A percentile compares a stretch with the other conserved stretches of the same genome.
Conservation (phyloP, 2,329 filamentous ascomycete species). For the Sarocladium kiliense region DNA sequence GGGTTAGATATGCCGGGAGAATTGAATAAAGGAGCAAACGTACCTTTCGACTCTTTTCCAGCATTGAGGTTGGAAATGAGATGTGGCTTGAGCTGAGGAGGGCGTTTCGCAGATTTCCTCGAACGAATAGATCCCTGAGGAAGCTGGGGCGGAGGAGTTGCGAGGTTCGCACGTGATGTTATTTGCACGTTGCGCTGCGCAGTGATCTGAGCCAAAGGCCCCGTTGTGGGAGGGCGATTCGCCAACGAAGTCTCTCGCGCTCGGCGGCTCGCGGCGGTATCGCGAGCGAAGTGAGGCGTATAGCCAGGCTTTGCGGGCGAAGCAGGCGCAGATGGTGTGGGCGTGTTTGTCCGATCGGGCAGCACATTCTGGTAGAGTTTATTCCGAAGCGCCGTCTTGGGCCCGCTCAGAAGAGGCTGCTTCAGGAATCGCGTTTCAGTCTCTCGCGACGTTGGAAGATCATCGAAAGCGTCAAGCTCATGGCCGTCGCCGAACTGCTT, state of each 20-base stretch:
- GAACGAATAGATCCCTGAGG: slow-evolving; percentile 37
- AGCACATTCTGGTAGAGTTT: slow-evolving; percentile 49
- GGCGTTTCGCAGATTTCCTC: slow-evolving; percentile 52
- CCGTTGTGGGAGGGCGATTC: slow-evolving; percentile 50
- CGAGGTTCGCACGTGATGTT: slow-evolving; percentile 43
- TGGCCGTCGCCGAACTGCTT: slow-evolving; percentile 79
- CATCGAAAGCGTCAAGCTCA: slow-evolving; percentile 90
- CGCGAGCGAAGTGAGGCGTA: slow-evolving; percentile 58
- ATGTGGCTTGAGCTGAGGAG: slow-evolving; percentile 71
- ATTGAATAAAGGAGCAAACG: slow-evolving; percentile 30
- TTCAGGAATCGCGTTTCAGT: slow-evolving; percentile 80
- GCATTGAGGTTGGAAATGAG: slow-evolving; percentile 80
- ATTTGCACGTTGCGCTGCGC: slow-evolving; percentile 51
- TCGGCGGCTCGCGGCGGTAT: slow-evolving; percentile 61
- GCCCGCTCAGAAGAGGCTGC: slow-evolving; percentile 65
- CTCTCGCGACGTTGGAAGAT: slow-evolving; percentile 81
- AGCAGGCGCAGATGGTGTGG: slow-evolving; percentile 47
- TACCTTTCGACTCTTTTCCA: slow-evolving; percentile 75
- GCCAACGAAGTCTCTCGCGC: slow-evolving; percentile 58
- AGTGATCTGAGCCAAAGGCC: slow-evolving; percentile 48
- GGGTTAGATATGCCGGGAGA: slow-evolving; percentile 26
- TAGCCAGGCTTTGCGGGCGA: slow-evolving; percentile 53
- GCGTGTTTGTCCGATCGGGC: slow-evolving; percentile 47
- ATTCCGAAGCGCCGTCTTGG: slow-evolving; percentile 56
- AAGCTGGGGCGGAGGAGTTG: slow-evolving; percentile 34